Percentiles rank a stretch among this genome's conserved stretches.
These are phyloP conservation scores for Boletus reticuloceps DNA, from an alignment of 768 basidiomycete species.

Conservation along the genomic window DNA sequence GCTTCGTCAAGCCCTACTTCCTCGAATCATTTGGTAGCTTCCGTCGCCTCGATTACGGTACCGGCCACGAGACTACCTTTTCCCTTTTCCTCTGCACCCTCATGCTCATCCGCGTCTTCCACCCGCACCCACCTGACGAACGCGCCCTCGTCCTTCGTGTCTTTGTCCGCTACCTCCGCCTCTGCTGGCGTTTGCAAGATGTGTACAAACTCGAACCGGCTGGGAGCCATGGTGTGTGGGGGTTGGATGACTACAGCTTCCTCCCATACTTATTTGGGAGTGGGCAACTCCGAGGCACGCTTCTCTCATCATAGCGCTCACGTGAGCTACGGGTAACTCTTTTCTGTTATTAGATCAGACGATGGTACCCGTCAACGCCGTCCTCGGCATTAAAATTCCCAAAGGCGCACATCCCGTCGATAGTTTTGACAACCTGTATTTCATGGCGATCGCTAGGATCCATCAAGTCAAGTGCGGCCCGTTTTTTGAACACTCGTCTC, in stretches of 20 bases:
- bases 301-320: not conserved
- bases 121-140: constrained; percentile 59
- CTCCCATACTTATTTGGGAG: constrained; percentile 90
- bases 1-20: constrained; percentile 76
- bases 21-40: constrained; percentile 86
- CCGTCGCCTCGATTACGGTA: constrained; percentile 92
- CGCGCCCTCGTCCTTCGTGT: constrained; percentile 54
- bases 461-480: constrained; percentile 83
- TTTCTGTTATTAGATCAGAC: constrained; percentile 48
- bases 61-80: constrained; percentile 93
- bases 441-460: constrained; percentile 74
- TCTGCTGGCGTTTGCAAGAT: constrained; percentile 87
- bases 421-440: constrained; percentile 67
- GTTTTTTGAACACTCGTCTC: constrained; percentile 90
- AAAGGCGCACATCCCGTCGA: constrained; percentile 21
- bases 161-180: constrained; percentile 72
- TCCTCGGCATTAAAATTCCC: constrained; percentile 52
- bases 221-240: constrained; percentile 98
- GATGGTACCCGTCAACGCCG: constrained; percentile 59
- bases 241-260: constrained; percentile 88
- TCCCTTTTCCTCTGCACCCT: constrained; percentile 73
- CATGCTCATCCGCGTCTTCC: constrained; percentile 64
- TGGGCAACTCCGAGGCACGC: constrained; percentile 76
- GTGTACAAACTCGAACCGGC: constrained; percentile 91
- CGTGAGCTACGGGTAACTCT: constrained; percentile 1